Evolutionary conservation across 306 rosid genomes (phyloP).

Genomic region (Citrullus mucosospermus): DNA sequence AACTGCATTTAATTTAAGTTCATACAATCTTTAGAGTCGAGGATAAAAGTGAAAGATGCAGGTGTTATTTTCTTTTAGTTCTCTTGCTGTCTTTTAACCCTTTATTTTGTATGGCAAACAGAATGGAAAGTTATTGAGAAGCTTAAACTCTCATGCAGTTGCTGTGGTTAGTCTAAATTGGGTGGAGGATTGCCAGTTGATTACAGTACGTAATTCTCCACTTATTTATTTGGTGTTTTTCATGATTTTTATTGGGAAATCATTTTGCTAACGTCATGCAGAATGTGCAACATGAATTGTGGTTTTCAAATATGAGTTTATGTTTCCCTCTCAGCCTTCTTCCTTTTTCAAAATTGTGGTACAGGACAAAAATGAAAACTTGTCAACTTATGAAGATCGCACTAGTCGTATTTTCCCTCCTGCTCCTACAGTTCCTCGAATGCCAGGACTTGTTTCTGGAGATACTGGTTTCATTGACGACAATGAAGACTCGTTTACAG

Average conservation of each 20-base stretch:
- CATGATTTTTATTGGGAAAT: neutral
- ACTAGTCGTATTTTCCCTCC: slow-evolving; percentile 91
- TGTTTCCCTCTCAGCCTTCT: neutral
- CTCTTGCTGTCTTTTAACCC: neutral
- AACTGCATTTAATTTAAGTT: neutral
- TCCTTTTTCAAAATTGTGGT: slow-evolving; percentile 16
- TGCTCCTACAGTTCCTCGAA: slow-evolving; percentile 75
- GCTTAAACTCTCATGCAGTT: slow-evolving; percentile 61
- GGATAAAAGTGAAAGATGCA: neutral
- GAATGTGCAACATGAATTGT: neutral
- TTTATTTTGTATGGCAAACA: slow-evolving; percentile 25
- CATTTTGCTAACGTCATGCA: neutral
- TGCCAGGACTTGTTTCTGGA: slow-evolving; percentile 89
- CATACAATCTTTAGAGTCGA: neutral
- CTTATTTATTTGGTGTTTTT: slow-evolving; percentile 8
- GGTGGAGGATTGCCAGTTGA: slow-evolving; percentile 66
- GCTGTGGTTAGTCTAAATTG: slow-evolving; percentile 77
- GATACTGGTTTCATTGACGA: slow-evolving; percentile 84
- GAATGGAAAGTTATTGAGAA: slow-evolving; percentile 80
- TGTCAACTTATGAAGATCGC: slow-evolving; percentile 74
- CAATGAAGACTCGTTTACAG: slow-evolving; percentile 63
- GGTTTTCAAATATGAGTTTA: neutral
- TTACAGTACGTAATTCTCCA: slow-evolving; percentile 31
- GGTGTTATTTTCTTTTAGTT: slow-evolving; percentile 3
- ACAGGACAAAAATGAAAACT: slow-evolving; percentile 46